Evolutionary conservation across 371 early-diverging fungal species (phyloP).

Genomic region (Rhizomucor miehei): DNA sequence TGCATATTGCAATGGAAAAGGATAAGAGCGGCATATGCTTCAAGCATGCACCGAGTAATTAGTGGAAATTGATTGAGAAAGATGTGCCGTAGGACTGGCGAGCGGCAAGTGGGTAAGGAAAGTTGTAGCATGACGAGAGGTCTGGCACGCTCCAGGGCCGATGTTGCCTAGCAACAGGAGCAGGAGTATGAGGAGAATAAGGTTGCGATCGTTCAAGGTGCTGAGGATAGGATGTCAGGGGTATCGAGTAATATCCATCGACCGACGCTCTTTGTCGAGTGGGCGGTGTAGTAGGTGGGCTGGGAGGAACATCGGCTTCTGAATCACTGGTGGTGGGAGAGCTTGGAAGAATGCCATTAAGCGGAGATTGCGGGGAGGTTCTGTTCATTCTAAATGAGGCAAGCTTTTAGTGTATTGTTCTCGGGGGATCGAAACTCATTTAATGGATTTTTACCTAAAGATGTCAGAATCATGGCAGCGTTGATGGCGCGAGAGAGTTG

Average conservation of each 20-base stretch:
- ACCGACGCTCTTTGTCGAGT: not conserved
- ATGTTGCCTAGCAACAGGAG: not conserved
- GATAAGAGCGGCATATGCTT: too few relatives aligned
- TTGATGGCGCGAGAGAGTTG: conserved; percentile 64
- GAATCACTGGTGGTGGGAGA: conserved; percentile 16
- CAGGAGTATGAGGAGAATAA: too few relatives aligned
- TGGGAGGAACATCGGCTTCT: conserved; percentile 13
- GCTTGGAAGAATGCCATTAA: not conserved
- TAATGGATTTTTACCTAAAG: not conserved
- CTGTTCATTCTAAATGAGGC: conserved; percentile 10
- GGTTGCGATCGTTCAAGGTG: too few relatives aligned
- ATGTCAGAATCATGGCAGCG: conserved; percentile 20
- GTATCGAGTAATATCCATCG: too few relatives aligned
- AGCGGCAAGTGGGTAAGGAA: not conserved
- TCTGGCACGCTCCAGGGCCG: too few relatives aligned
- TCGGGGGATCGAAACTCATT: not conserved
- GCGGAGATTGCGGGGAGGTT: conserved; percentile 10
- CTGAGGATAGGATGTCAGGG: too few relatives aligned
- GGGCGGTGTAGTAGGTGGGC: conserved; percentile 11
- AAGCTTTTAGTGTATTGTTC: not conserved
- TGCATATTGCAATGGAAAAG: too few relatives aligned
- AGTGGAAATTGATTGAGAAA: too few relatives aligned
- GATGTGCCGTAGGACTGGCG: not conserved
- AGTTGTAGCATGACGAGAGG: not conserved
- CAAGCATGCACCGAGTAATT: too few relatives aligned